Conservation (phyloP, 2,329 filamentous ascomycete genomes). For the Lecanosticta acicola region DNA sequence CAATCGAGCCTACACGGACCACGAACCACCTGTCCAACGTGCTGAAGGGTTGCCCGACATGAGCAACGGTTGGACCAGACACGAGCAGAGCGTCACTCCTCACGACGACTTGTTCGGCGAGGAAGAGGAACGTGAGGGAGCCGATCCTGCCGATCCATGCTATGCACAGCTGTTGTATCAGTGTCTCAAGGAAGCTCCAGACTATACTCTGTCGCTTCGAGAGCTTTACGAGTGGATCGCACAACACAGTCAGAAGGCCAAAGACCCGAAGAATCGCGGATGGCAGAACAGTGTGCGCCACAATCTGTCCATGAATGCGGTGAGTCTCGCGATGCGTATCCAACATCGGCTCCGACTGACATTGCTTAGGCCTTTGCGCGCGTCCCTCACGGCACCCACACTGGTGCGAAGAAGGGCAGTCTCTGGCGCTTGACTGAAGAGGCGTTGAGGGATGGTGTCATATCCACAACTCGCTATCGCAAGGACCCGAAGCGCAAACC, state of each 20-base stretch:
- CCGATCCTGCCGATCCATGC: conserved; percentile 20
- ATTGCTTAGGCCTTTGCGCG: conserved; percentile 51
- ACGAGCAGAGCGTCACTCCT: conserved; percentile 6
- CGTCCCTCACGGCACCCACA: conserved; percentile 37
- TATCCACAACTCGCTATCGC: conserved; percentile 68
- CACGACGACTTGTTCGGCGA: conserved; percentile 14
- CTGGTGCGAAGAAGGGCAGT: conserved; percentile 58
- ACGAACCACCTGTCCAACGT: conserved; percentile 6
- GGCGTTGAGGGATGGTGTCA: conserved; percentile 65
- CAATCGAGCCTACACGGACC: conserved; percentile 8
- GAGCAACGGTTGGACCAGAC: conserved; percentile 7
- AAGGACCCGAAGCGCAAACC: conserved; percentile 43
- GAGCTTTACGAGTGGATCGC: conserved; percentile 90
- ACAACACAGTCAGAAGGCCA: conserved; percentile 71
- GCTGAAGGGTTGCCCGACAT: neutral
- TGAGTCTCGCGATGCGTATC: conserved; percentile 44
- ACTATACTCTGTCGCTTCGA: conserved; percentile 69
- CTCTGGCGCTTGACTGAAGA: conserved; percentile 72
- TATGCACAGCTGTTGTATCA: conserved; percentile 78
- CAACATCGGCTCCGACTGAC: conserved; percentile 7
- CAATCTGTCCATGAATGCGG: conserved; percentile 91
- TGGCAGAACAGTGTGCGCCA: conserved; percentile 97
- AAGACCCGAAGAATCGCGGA: conserved; percentile 52
- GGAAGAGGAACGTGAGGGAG: conserved; percentile 13
- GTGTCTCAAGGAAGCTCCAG: conserved; percentile 63